Conservation (phyloP, 805 yeast genomes). For the Trichomonascus vanleenenianus region DNA sequence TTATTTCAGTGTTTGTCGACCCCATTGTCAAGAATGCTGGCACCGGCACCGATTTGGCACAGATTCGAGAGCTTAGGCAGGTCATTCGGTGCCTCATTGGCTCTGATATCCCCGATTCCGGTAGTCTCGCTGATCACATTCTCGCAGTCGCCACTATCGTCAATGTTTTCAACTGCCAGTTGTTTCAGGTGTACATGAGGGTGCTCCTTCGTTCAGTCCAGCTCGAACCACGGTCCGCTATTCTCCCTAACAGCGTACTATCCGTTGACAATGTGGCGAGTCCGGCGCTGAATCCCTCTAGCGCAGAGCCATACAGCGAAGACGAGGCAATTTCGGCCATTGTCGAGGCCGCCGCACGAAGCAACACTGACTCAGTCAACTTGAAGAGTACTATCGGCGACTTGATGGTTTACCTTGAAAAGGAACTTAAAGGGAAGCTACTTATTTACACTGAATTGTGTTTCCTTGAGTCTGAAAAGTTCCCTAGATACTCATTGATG, state of each 20-base stretch:
- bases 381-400: conserved; percentile 16
- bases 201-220: conserved; percentile 4
- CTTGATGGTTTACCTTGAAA: conserved; percentile 12
- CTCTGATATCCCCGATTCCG: neutral
- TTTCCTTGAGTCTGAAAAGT: conserved; percentile 17
- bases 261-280: too few species aligned
- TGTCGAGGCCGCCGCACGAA: neutral
- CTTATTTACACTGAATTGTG: conserved; percentile 13
- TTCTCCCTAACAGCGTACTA: neutral
- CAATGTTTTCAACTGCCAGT: conserved; percentile 13
- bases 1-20: conserved; percentile 8
- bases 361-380: neutral
- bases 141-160: conserved; percentile 4
- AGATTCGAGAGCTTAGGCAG: neutral
- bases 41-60: neutral
- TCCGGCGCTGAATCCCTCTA: neutral
- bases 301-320: neutral
- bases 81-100: neutral
- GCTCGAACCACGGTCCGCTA: neutral
- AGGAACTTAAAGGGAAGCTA: conserved; percentile 12
- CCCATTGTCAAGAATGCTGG: conserved; percentile 9
- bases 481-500: conserved; percentile 12
- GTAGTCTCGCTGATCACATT: conserved; percentile 2
- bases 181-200: conserved; percentile 15
- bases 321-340: neutral